Conservation (phyloP, 2,329 filamentous ascomycete species). For the Pleurostoma richardsiae region DNA sequence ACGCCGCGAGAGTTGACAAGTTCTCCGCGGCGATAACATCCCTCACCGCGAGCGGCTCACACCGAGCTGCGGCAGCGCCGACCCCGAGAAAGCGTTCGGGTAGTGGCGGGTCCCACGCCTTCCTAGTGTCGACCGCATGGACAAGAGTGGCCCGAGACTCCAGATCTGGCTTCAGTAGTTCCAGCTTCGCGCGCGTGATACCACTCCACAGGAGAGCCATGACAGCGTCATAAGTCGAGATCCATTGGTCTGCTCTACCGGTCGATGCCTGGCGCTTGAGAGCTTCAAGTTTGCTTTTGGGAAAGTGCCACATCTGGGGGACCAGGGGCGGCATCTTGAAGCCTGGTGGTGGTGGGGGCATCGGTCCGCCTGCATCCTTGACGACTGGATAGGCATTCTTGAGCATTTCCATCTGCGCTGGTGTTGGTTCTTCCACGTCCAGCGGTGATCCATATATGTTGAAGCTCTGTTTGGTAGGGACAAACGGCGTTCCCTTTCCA, state of each 20-base stretch:
- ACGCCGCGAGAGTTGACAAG: conserved; percentile 12
- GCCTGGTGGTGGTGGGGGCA: conserved; percentile 13
- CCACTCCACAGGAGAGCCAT: conserved; percentile 16
- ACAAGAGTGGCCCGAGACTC: conserved; percentile 8
- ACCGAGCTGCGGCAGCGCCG: conserved; percentile 12
- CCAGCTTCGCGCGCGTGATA: conserved; percentile 13
- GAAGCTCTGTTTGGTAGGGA: background rate
- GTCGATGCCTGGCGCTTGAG: conserved; percentile 11
- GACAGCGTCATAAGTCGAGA: conserved; percentile 20
- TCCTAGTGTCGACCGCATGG: conserved; percentile 17
- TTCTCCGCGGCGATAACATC: conserved; percentile 5
- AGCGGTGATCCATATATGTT: background rate
- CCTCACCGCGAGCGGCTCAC: conserved; percentile 8
- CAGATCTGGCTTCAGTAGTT: conserved; percentile 11
- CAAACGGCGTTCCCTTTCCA: conserved; percentile 8
- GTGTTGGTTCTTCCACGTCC: background rate
- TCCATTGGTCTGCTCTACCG: conserved; percentile 4
- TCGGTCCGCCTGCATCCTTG: conserved; percentile 9
- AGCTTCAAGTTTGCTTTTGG: conserved; percentile 9
- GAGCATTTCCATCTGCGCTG: too few relatives aligned
- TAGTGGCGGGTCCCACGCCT: conserved; percentile 13
- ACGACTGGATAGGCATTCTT: too few relatives aligned
- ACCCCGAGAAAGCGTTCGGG: conserved; percentile 15
- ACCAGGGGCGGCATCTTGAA: conserved; percentile 17
- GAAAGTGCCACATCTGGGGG: conserved; percentile 15